phyloP scores from a whole-genome alignment of 2,329 filamentous ascomycete species.

The Penicillium sp. region DNA sequence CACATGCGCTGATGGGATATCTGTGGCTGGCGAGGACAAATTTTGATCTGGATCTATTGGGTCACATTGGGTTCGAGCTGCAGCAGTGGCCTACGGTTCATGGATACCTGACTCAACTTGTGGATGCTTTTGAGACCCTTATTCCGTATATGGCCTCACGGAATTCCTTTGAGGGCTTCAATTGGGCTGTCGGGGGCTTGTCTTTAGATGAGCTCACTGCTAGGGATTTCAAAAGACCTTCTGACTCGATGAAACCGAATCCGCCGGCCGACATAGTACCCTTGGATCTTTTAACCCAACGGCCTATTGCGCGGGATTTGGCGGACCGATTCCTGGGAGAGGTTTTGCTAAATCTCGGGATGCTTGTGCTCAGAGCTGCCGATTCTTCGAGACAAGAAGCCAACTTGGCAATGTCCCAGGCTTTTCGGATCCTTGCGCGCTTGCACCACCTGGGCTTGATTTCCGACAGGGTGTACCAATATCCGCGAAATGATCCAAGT shows the following conservation, averaged over 20 bases:
- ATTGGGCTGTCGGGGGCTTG: constrained; percentile 13
- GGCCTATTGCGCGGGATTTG: constrained; percentile 21
- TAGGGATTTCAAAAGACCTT: background rate
- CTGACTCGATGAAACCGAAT: constrained; percentile 2
- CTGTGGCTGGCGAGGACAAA: constrained; percentile 26
- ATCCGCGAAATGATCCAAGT: constrained; percentile 23
- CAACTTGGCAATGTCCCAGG: constrained; percentile 39
- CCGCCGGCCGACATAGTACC: constrained; percentile 6
- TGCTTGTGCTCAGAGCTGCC: constrained; percentile 39
- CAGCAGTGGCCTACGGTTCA: constrained; percentile 39
- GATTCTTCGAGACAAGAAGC: constrained; percentile 30
- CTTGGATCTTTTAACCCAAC: constrained; percentile 21
- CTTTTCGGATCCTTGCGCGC: constrained; percentile 41
- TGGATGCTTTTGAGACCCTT: constrained; percentile 32
- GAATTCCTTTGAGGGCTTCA: constrained; percentile 4
- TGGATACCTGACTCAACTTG: constrained; percentile 33
- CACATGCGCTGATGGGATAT: constrained; percentile 27
- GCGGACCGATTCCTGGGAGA: constrained; percentile 29
- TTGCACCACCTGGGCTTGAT: constrained; percentile 42
- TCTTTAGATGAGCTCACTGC: constrained; percentile 30
- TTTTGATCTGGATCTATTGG: constrained; percentile 32
- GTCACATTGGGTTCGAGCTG: constrained; percentile 35
- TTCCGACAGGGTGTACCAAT: constrained; percentile 41
- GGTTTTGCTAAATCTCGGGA: constrained; percentile 36
- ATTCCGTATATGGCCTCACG: constrained; percentile 12